Conservation (phyloP, 2,329 filamentous ascomycete genomes). For the Exophiala sp. region DNA sequence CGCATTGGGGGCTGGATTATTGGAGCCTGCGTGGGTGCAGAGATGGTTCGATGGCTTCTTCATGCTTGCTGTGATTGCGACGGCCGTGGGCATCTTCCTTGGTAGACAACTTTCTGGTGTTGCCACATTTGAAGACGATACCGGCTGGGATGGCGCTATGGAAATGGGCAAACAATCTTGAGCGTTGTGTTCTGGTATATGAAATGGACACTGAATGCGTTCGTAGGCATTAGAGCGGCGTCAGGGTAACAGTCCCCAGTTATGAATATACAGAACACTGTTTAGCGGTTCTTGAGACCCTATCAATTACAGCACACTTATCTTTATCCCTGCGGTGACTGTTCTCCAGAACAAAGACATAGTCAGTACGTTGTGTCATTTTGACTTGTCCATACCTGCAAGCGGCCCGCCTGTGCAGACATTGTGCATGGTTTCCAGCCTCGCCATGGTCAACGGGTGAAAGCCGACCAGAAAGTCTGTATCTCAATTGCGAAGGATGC, state of each 20-base stretch:
- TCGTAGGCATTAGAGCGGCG: not conserved
- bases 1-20: conserved; percentile 66
- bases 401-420: too few species aligned
- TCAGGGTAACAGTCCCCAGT: not conserved
- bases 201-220: not conserved
- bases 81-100: conserved; percentile 69
- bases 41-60: conserved; percentile 90
- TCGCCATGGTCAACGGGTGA: too few species aligned
- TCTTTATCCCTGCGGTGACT: too few species aligned
- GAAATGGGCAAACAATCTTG: conserved; percentile 68
- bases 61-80: conserved; percentile 62
- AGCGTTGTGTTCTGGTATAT: not conserved
- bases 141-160: conserved; percentile 55
- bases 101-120: conserved; percentile 58
- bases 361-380: too few species aligned
- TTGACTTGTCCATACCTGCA: too few species aligned
- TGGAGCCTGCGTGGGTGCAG: conserved; percentile 70
- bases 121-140: conserved; percentile 53
- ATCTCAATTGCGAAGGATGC: too few species aligned
- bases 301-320: too few species aligned
- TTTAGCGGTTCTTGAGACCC: too few species aligned
- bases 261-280: too few species aligned
- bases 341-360: too few species aligned
- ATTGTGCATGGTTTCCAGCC: too few species aligned
- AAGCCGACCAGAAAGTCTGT: too few species aligned